Base-by-base conservation (phyloP, 73 alveolate genomes). In the Halteria grandinella region DNA sequence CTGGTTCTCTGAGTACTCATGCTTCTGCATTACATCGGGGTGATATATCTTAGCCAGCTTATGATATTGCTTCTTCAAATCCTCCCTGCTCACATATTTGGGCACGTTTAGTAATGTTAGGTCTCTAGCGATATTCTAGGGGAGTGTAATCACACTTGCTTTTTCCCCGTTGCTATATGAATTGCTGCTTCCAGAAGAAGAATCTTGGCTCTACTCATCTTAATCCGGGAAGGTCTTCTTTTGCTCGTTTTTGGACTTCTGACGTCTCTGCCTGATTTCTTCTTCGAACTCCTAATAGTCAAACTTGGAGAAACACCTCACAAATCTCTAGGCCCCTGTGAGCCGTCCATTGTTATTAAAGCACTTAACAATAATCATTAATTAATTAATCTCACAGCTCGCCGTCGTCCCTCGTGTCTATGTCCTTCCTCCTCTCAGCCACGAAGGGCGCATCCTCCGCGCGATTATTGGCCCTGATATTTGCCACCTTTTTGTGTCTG, bases 381-480 rank as follows among this genome's bases (percentile, higher is more conserved):
- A 53, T 53, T 53, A n/a, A n/a, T n/a, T n/a, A n/a, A n/a, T n/a
- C n/a, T 25, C 25, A 53, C 6, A 21, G 15, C 24, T 6, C 15
- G 17, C 33, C 47, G 66, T 73, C 77, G 63, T 87, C 87, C 27
- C 71, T 36, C 36, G 63, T 82, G 63, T 87, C 97, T 20, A 93
- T 70, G 57, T 81, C 88, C 48, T 64, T 89, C 33, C 78, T 81
- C 83, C 95, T 90, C 69, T 93, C 98, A 21, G 93, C 85, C 32
- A 69, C 72, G 73, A 69, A 89, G 48, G 86, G 90, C 36, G 89
- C 58, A 51, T 90, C 85, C 6, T 90, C 94, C 25, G 95, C 85
- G 48, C 85, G 86, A 54, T 89, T 83, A 75, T 93, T 88, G 25
- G 79, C 89, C 62, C 91, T 95, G 60, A 81, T 78, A 74, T 96